Base-by-base conservation (phyloP, 371 early-diverging fungal species). In the Syncephalastrum sp. region DNA sequence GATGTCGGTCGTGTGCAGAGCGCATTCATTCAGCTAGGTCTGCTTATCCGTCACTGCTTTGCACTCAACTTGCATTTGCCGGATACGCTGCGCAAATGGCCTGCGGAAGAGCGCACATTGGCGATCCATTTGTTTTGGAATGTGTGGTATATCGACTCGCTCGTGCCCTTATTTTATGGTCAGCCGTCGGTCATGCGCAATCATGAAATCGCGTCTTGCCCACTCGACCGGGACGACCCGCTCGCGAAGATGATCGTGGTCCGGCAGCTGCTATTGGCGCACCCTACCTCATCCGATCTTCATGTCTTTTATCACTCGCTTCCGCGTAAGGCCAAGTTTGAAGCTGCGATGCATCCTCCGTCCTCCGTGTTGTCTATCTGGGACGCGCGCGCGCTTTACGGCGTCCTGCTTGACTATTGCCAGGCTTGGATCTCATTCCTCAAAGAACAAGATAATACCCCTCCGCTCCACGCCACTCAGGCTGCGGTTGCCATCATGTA, bases 41-140 rank as follows among this genome's bases (percentile, higher is more conserved):
- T 69, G n/a, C 63, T 65, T 13, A 63, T 65, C 23, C 73, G 73
- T 13, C 67, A 64, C 57, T 73, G 73, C 41, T 69, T 67, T 49
- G 51, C 69, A 25, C 47, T 73, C 13, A 64, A 73, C 17, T 53
- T 73, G 6, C 73, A 73, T 50, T 47, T 61, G 3, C 55, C 63
- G 1, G 12, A 33, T 33, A 33, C 38, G 0, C 12, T 33, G 10
- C 38, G 38, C 12, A 10, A 5, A 33, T 33, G 38, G 38, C 38
- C 38, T 6, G 38, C 2, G 8, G 65, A 63, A 46, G 67, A 67
- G 21, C 51, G 60, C 42, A 70, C 69, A 25, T 67, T 69, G 45
- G 55, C 68, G 8, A 73, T 67, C 49, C 57, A 70, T 5, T 54
- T 69, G 23, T 73, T 73, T 42, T 73, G 73, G 73, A 60, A 65